Base-by-base conservation (phyloP, 2,329 filamentous ascomycete species). In the Fusarium keratoplasticum region DNA sequence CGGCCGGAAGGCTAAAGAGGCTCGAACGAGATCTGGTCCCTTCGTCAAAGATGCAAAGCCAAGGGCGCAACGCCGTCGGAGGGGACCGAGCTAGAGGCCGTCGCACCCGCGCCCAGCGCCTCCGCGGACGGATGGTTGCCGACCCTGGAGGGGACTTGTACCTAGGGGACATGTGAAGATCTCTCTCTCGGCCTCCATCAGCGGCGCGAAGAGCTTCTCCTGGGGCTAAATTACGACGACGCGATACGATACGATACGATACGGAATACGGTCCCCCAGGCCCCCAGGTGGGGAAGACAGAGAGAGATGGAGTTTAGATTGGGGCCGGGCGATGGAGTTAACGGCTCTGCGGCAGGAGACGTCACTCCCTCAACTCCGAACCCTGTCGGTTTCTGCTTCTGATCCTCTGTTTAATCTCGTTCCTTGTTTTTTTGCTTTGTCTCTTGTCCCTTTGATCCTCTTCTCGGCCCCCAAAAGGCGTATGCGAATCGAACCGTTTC, bases 241-340 rank as follows among this genome's bases (percentile, higher is more conserved):
- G 42, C 42, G 42, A 47, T 47, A 47, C 42, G 42, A 47, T 47
- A 47, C 42, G 42, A 47, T 47, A 47, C 42, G 22, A 52, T 52
- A 52, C 47, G 47, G 47, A 18, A 54, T 54, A 54, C 47, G 47
- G 25, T 36, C 14, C 27, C 47, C 27, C 44, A 16, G 40, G 33
- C 11, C 47, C 27, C 50, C 18, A 29, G 35, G 35, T 36, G 35
- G 33, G 55, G 36, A 29, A 36, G 18, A 16, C 18, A 35, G 20
- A 16, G 18, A 38, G 14, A 14, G 27, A 73, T 71, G 67, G 71
- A 72, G 71, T 69, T 74, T 63, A 72, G 67, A 72, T 58, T 58
- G 57, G 52, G n/a, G 27, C 47, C 47, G 35, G 54, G 22, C 42
- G 13, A 50, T 69, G 68, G 67, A 66, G 57, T 72, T 72, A 61